A percentile compares a stretch with the other conserved stretches of the same genome.
Evolutionary conservation across 371 early-diverging fungal genomes (phyloP).

Genomic region (Catenaria anguillulae): DNA sequence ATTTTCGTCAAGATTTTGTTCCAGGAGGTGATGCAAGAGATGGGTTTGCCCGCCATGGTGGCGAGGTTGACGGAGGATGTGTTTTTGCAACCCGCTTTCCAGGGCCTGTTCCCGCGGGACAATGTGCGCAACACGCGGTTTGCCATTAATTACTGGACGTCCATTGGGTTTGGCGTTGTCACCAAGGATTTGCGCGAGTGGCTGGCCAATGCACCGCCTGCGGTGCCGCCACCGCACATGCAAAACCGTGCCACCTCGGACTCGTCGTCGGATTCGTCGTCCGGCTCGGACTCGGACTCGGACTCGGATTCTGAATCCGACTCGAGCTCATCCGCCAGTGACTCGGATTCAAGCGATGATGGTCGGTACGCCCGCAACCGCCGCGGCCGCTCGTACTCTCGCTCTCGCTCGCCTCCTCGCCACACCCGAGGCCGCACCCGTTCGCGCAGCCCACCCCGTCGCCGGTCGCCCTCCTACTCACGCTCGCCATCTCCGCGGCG

Average conservation of each 20-base stretch:
- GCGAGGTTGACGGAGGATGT: slow-evolving; percentile 53
- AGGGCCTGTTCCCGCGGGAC: slow-evolving; percentile 82
- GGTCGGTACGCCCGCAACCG: too few relatives aligned
- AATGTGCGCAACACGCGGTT: slow-evolving; percentile 79
- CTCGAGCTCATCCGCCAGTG: neutral
- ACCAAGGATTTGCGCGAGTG: slow-evolving; percentile 83
- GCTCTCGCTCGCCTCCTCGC: too few relatives aligned
- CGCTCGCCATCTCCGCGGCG: too few relatives aligned
- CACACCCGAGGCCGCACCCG: too few relatives aligned
- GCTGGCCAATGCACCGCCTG: slow-evolving; percentile 33
- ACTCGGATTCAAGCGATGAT: too few relatives aligned
- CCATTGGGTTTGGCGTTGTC: slow-evolving; percentile 79
- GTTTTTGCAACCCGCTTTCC: slow-evolving; percentile 38
- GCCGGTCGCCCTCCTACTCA: too few relatives aligned
- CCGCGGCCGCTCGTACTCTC: too few relatives aligned
- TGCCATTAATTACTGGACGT: slow-evolving; percentile 94
- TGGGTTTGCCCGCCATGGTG: slow-evolving; percentile 67
- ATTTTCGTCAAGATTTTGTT: slow-evolving; percentile 92
- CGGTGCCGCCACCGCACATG: slow-evolving; percentile 3
- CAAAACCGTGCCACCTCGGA: neutral
- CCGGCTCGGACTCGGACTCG: slow-evolving; percentile 1
- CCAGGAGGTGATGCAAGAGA: slow-evolving; percentile 67
- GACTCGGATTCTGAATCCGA: neutral
- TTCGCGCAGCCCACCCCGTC: too few relatives aligned
- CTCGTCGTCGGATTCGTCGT: slow-evolving; percentile 8